Base-by-base conservation (phyloP, 495 filamentous ascomycete species). In the Xylaria venustula region DNA sequence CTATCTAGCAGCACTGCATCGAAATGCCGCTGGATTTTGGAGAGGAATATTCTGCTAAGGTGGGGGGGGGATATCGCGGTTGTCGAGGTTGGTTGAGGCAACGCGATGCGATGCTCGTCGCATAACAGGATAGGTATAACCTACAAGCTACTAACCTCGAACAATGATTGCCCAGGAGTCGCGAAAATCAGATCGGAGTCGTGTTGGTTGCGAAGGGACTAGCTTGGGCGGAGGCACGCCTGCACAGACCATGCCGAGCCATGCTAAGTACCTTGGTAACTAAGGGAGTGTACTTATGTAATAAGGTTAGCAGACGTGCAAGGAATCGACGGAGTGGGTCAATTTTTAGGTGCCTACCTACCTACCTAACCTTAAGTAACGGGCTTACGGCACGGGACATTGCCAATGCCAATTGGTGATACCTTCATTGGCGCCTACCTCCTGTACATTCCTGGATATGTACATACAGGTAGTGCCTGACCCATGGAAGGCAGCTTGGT, bases 61-160 rank as follows among this genome's bases (percentile, higher is more conserved):
- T 14, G 5, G 40, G 46, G 23, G 40, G 7, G 36, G 28, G 22
- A 23, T 44, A 14, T 44, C 42, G 46, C 23, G 57, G 22, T n/a
- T 19, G 41, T 14, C 23, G 41, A 17, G 22, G 46, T n/a, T 26
- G 53, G 26, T 26, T 54, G 51, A 45, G 40, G 40, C 37, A 45
- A 60, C 37, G 57, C 57, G 57, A 60, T 60, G 47, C 48, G 47
- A 60, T 60, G 36, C 56, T 59, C 26, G 57, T 60, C 47, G 57
- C 57, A 47, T 47, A 36, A 5, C 5, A 34, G 11, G 46, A 17
- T 57, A 48, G 41, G 11, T 57, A 19, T 23, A 25, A 25, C 5
- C 6, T 47, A 37, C 2, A 40, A 34, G 30, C 42, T 37, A 37
- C 22, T 23, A 48, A 44, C 15, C 41, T 47, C 42, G 54, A 47